Evolutionary conservation across 306 rosid genomes (phyloP), one percentile per base, ranked within the genome.

Genomic region (Crotalaria pallida): DNA sequence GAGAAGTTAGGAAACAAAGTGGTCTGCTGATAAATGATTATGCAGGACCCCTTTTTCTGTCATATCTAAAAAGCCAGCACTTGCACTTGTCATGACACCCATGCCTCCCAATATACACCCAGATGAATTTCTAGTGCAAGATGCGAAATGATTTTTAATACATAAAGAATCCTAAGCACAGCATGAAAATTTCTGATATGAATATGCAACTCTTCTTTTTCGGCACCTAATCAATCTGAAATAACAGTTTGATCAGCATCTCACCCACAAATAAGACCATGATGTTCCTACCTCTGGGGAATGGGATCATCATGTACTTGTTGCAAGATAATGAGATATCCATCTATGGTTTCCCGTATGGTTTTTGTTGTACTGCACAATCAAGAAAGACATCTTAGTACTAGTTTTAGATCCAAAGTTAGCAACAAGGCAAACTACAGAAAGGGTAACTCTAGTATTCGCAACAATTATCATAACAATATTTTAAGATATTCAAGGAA

Each of bases 291-390:
- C 58, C 74, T 57, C 57, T 23, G 7, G 56, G 48, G 57, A 27
- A 51, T 47, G 65, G 65, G 6, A 41, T 27, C 16, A 63, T 53
- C 17, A 27, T 27, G 66, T 56, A 29, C 51, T 33, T 22, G 56
- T 59, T 51, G 60, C 74, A 57, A 36, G 56, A 67, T 41, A 48
- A n/a, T n/a, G n/a, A n/a, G 50, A 52, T 56, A 23, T 44, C 15
- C 53, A 72, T 18, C 69, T 70, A 78, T 13, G 40, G 17, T 67
- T 69, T 49, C 65, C 31, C 53, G 1, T 23, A 58, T 55, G 31
- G 71, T 18, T 68, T 71, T 59, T 60, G 74, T 47, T 71, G 65
- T 38, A 10, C 82, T 65, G 67, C 76, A 80, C 58, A 58, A 65
- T 40, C 74, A 80, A 77, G 52, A 73, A 71, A 16, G 15, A 6